Conservation (phyloP, 805 yeast genomes). For the Pichia thaimueangensis region DNA sequence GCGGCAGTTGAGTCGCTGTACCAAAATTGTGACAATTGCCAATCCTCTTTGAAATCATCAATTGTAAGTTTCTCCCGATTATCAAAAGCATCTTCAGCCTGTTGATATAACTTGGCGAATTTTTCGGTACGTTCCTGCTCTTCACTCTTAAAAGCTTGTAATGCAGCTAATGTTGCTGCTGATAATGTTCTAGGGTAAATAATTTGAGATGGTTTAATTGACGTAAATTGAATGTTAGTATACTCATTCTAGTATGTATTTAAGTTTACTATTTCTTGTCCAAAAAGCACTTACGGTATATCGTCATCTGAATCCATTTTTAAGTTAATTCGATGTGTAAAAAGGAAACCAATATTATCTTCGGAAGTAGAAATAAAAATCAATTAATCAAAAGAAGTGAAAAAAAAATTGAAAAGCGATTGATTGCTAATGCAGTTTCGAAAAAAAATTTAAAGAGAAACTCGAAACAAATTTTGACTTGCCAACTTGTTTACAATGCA, state of each 20-base stretch:
- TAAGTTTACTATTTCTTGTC: too few species aligned
- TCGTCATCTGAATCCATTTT: constrained; percentile 12
- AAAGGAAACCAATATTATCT: background rate
- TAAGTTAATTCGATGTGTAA: background rate
- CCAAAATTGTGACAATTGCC: constrained; percentile 95
- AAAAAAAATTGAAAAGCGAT: background rate
- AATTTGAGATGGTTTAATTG: too few species aligned
- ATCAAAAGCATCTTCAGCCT: constrained; percentile 53
- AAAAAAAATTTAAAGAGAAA: too few species aligned
- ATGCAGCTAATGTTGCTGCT: constrained; percentile 45
- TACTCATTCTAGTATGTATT: too few species aligned
- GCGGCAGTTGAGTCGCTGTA: constrained; percentile 71
- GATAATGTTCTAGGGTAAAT: constrained; percentile 34
- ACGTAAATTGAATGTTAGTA: too few species aligned
- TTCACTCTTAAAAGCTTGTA: constrained; percentile 60
- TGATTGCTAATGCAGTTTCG: too few species aligned
- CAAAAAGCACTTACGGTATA: constrained; percentile 10
- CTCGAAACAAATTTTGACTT: too few species aligned
- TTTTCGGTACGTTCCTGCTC: constrained; percentile 50
- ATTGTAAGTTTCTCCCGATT: constrained; percentile 35
- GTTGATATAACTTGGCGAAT: constrained; percentile 46
- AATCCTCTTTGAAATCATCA: constrained; percentile 78
- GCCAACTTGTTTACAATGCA: too few species aligned
- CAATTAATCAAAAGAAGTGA: background rate
- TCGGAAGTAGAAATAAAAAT: too few species aligned